A percentile compares a stretch with the other conserved stretches of the same genome.
These are phyloP conservation scores for Russula ochroleuca DNA, from an alignment of 768 basidiomycete genomes.

Conservation along the genomic window DNA sequence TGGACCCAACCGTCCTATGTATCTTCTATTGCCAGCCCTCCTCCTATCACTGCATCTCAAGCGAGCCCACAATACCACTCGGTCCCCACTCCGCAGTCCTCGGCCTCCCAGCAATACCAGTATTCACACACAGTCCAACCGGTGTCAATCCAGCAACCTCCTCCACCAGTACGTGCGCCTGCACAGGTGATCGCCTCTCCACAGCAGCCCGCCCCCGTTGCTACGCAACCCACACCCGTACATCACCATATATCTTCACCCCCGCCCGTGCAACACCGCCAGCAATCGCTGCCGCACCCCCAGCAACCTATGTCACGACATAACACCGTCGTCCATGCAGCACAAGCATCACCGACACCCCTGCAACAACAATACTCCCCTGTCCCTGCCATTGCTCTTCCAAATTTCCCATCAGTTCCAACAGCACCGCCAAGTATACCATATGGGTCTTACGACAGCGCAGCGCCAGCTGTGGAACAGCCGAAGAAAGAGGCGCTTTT, in stretches of 20 bases:
- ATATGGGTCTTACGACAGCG: constrained; percentile 20
- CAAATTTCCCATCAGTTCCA: constrained; percentile 27
- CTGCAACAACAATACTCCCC: constrained; percentile 20
- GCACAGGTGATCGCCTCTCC: neutral
- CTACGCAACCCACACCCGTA: constrained; percentile 24
- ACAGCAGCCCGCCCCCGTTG: constrained; percentile 3
- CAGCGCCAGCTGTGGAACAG: constrained; percentile 21
- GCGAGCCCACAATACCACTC: constrained; percentile 29
- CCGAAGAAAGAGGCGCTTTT: constrained; percentile 29
- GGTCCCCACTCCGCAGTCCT: constrained; percentile 23
- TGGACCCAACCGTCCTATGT: constrained; percentile 19
- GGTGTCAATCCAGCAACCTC: constrained; percentile 27
- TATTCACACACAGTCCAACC: constrained; percentile 34
- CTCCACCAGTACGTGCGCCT: constrained; percentile 26
- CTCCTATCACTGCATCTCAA: constrained; percentile 7
- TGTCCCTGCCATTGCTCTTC: constrained; percentile 18
- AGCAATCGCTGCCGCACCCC: neutral
- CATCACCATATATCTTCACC: constrained; percentile 25
- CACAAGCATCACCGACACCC: constrained; percentile 17
- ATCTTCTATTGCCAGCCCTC: constrained; percentile 5
- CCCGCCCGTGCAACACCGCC: constrained; percentile 20
- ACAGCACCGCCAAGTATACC: constrained; percentile 22
- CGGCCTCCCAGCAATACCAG: constrained; percentile 26
- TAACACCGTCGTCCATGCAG: constrained; percentile 25
- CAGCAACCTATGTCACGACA: constrained; percentile 22